Evolutionary conservation across 2,329 filamentous ascomycete species (phyloP).

Genomic region (Colletotrichum sp.): DNA sequence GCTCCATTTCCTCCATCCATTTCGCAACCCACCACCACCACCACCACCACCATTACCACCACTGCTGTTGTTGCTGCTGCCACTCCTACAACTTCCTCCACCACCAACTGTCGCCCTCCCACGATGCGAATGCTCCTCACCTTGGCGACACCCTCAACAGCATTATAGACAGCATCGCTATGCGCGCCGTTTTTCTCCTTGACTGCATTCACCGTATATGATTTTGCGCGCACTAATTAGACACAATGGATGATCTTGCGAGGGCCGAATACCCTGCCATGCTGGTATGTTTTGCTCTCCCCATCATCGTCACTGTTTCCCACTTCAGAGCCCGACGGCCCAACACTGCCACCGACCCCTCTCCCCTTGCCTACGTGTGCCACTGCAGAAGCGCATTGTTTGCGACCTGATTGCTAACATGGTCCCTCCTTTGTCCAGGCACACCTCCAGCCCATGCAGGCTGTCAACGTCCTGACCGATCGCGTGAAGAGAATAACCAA

Average conservation of each 20-base stretch:
- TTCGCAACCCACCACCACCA: not conserved
- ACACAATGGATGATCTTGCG: conserved; percentile 75
- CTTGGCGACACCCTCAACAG: conserved; percentile 13
- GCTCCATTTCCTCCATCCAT: conserved; percentile 7
- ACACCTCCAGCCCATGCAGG: conserved; percentile 80
- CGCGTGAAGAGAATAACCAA: conserved; percentile 86
- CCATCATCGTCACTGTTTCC: not conserved
- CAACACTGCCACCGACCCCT: conserved; percentile 4
- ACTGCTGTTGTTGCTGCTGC: not conserved
- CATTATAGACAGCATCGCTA: conserved; percentile 25
- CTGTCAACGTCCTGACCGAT: conserved; percentile 82
- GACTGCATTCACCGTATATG: conserved; percentile 17
- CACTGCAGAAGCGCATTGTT: conserved; percentile 9
- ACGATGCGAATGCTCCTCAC: conserved; percentile 22
- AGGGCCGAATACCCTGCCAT: conserved; percentile 92
- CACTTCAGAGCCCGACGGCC: not conserved
- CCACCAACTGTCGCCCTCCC: not conserved
- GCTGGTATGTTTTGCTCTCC: conserved; percentile 65
- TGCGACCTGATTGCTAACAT: conserved; percentile 21
- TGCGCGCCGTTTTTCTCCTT: conserved; percentile 22
- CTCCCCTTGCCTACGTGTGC: not conserved
- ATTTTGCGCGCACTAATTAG: conserved; percentile 20
- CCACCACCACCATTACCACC: not conserved
- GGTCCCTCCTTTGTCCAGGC: conserved; percentile 57
- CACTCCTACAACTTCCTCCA: not conserved